Conservation (phyloP, 176 grass and related monocot genomes). For the Stipa capillata region DNA sequence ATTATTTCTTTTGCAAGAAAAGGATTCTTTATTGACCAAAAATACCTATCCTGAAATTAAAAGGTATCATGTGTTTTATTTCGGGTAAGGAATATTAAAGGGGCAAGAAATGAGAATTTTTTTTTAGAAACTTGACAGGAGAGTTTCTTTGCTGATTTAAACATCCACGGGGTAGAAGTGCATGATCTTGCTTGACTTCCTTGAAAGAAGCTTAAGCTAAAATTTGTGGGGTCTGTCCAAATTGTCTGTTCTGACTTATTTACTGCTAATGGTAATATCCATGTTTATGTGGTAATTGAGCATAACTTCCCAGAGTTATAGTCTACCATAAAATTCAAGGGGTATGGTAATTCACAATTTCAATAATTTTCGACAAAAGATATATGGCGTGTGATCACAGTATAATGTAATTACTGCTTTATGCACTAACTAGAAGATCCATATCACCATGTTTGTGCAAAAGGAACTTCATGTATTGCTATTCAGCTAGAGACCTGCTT, state of each 20-base stretch:
- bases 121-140: no score
- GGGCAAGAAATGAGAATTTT: neutral
- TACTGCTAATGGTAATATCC: neutral
- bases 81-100: neutral
- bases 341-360: neutral
- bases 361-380: neutral
- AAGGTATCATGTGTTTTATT: neutral
- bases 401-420: neutral
- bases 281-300: neutral
- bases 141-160: no score
- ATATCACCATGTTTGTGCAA: neutral
- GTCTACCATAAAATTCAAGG: no score
- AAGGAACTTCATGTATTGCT: neutral
- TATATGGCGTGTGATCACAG: neutral
- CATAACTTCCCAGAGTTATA: no score
- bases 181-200: neutral
- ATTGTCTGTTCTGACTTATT: neutral
- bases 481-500: neutral
- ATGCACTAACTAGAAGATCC: neutral
- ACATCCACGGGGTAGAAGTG: neutral
- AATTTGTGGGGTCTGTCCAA: neutral
- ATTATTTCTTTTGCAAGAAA: neutral
- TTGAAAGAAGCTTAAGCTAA: constrained; percentile 3
- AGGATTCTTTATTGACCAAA: neutral
- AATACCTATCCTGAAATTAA: neutral